These are phyloP conservation scores for Lactarius sanguifluus DNA, from an alignment of 768 basidiomycete species.

Conservation along the genomic window DNA sequence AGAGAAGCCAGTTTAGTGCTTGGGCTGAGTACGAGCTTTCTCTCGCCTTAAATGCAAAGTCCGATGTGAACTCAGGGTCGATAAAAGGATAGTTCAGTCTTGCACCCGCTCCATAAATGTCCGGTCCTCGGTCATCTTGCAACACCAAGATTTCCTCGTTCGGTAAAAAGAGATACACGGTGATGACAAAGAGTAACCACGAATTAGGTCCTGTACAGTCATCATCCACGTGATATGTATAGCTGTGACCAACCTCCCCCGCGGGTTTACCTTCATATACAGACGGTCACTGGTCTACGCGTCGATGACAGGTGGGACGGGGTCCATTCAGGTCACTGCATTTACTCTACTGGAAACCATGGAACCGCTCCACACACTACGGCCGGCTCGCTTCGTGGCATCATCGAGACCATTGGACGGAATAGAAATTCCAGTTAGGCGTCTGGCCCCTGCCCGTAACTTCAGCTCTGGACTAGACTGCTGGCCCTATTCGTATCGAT, in stretches of 20 bases:
- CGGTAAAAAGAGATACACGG: not conserved
- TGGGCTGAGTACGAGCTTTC: not conserved
- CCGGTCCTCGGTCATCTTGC: not conserved
- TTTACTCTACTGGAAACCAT: not conserved
- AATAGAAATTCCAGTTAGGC: not conserved
- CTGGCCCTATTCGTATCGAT: not conserved
- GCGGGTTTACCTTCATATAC: no score
- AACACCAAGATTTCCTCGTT: not conserved
- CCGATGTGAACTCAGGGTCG: slow-evolving; percentile 1
- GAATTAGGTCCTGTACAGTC: no score
- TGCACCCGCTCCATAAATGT: not conserved
- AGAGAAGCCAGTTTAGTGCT: not conserved
- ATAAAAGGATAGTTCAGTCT: not conserved
- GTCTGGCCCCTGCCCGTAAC: not conserved
- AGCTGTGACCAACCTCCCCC: no score
- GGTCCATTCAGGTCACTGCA: not conserved
- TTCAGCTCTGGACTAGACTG: not conserved
- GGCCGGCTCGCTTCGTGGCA: not conserved
- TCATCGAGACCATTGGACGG: not conserved
- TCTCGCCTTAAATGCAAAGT: slow-evolving; percentile 1
- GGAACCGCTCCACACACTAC: not conserved
- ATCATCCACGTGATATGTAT: no score
- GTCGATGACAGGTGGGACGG: not conserved
- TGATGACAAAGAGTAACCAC: not conserved
- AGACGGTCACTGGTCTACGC: no score